phyloP scores from a whole-genome alignment of 2,329 filamentous ascomycete species.

The Penicillium vulpinum region DNA sequence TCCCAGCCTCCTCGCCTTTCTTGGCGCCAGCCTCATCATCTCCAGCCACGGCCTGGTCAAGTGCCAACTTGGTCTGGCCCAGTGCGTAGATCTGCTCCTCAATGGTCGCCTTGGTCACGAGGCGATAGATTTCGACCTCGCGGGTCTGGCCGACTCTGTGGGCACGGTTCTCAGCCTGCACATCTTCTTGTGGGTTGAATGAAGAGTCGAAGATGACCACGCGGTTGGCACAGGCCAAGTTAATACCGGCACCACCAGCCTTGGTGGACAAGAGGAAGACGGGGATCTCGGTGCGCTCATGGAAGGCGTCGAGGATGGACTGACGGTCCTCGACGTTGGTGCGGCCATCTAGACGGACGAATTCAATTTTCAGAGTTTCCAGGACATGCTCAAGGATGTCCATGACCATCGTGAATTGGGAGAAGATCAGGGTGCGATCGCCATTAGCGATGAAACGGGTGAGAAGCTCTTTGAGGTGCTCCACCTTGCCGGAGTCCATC shows the following conservation, averaged over 20 bases:
- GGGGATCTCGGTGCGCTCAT: slow-evolving; percentile 71
- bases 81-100: slow-evolving; percentile 92
- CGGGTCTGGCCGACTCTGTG: slow-evolving; percentile 90
- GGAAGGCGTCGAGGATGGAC: slow-evolving; percentile 83
- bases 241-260: slow-evolving; percentile 95
- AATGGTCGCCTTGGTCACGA: slow-evolving; percentile 79
- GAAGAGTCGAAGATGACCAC: slow-evolving; percentile 95
- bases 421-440: slow-evolving; percentile 87
- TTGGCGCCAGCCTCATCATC: slow-evolving; percentile 55
- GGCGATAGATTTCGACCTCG: slow-evolving; percentile 83
- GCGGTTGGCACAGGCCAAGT: slow-evolving; percentile 92
- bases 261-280: slow-evolving; percentile 93
- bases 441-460: slow-evolving; percentile 72
- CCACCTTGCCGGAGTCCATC: slow-evolving; percentile 82
- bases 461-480: slow-evolving; percentile 74
- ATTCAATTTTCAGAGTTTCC: slow-evolving; percentile 68
- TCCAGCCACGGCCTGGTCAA: slow-evolving; percentile 73
- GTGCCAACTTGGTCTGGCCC: slow-evolving; percentile 86
- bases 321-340: slow-evolving; percentile 83
- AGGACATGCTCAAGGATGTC: slow-evolving; percentile 86
- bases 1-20: slow-evolving; percentile 50
- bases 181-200: slow-evolving; percentile 97
- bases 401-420: slow-evolving; percentile 87
- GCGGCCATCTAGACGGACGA: slow-evolving; percentile 81
- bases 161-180: slow-evolving; percentile 96